A percentile compares a stretch with the other conserved stretches of the same genome.
phyloP scores from a whole-genome alignment of 352 stramenopile species.

The Phytophthora vignae region DNA sequence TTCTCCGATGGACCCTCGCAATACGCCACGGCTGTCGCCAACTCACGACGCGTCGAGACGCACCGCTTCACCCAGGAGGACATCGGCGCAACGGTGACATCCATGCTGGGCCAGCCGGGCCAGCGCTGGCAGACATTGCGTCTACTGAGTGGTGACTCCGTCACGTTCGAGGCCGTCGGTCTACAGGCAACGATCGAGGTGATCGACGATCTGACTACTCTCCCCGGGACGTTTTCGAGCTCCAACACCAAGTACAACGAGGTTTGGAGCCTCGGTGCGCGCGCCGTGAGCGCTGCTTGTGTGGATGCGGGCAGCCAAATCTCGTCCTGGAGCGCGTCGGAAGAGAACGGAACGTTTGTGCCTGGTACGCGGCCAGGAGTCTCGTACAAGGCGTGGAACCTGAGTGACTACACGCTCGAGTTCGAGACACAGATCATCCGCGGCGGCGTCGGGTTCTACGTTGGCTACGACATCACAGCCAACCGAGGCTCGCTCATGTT shows the following conservation, averaged over 20 bases:
- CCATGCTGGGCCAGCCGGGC: conserved; percentile 34
- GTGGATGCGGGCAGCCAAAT: conserved; percentile 36
- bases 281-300: conserved; percentile 40
- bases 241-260: conserved; percentile 44
- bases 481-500: conserved; percentile 32
- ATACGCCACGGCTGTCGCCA: conserved; percentile 28
- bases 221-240: conserved; percentile 40
- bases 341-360: conserved; percentile 44
- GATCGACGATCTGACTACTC: conserved; percentile 29
- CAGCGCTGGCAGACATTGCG: conserved; percentile 39
- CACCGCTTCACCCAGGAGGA: conserved; percentile 25
- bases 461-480: conserved; percentile 27
- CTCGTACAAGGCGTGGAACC: conserved; percentile 40
- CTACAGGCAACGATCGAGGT: conserved; percentile 38
- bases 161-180: conserved; percentile 39
- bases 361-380: conserved; percentile 34
- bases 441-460: conserved; percentile 15
- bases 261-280: conserved; percentile 38
- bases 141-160: conserved; percentile 29
- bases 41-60: conserved; percentile 40
- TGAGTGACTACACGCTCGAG: conserved; percentile 35
- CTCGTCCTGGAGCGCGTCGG: conserved; percentile 30
- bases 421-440: conserved; percentile 30
- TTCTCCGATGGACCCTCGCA: conserved; percentile 36
- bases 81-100: conserved; percentile 26